A percentile compares a stretch with the other conserved stretches of the same genome.
These are phyloP conservation scores for Neurospora sp. DNA, from an alignment of 495 filamentous ascomycete species.

Conservation along the genomic window DNA sequence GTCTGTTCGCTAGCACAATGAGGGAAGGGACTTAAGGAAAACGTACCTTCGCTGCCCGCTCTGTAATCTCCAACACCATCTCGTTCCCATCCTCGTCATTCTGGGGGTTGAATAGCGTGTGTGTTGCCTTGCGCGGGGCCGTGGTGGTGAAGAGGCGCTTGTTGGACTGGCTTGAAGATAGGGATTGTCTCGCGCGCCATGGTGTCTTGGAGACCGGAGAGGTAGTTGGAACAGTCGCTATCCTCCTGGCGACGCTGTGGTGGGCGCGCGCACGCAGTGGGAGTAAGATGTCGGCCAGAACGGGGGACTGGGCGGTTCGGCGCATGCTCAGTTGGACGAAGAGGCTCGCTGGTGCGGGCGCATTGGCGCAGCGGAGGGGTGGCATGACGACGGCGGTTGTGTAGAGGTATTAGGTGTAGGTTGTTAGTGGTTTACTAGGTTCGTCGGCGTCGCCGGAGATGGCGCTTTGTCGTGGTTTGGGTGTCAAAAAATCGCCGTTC, in stretches of 20 bases:
- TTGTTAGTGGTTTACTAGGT: not conserved
- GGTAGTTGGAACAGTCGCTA: not conserved
- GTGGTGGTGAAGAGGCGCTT: conserved; percentile 23
- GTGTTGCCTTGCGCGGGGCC: conserved; percentile 20
- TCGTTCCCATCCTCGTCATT: conserved; percentile 70
- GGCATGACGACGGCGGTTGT: conserved; percentile 16
- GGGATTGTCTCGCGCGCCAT: not conserved
- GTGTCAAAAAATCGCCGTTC: not conserved
- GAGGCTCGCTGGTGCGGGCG: conserved; percentile 25
- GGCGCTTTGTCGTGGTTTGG: not conserved
- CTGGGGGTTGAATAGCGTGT: conserved; percentile 51
- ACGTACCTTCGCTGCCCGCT: conserved; percentile 68
- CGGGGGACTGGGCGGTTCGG: conserved; percentile 12
- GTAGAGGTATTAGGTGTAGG: not conserved
- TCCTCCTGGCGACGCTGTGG: not conserved
- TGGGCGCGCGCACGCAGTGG: conserved; percentile 9
- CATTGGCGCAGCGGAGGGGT: conserved; percentile 24
- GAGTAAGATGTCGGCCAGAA: conserved; percentile 29
- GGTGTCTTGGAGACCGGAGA: not conserved
- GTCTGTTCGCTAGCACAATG: not conserved
- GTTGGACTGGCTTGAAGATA: conserved; percentile 2
- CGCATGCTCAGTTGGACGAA: conserved; percentile 32
- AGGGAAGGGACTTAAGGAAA: not conserved
- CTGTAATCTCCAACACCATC: conserved; percentile 71
- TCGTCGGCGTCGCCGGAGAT: conserved; percentile 1